Evolutionary conservation across 2,329 filamentous ascomycete species (phyloP).

Genomic region (Aspergillus ochraceus): DNA sequence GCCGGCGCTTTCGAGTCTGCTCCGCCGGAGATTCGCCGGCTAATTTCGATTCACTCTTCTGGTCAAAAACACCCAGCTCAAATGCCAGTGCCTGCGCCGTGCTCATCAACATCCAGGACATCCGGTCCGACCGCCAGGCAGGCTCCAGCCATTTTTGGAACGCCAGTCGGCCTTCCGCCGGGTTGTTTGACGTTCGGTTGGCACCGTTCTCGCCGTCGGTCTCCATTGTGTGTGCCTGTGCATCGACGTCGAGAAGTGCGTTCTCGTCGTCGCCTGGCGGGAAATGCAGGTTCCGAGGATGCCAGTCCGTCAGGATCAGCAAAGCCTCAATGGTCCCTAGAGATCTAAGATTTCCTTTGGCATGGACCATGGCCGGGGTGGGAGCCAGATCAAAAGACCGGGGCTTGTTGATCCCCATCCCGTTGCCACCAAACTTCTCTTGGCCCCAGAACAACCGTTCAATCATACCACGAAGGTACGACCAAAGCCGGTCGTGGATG

Average conservation of each 20-base stretch:
- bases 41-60: slow-evolving; percentile 71
- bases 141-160: slow-evolving; percentile 95
- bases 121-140: slow-evolving; percentile 88
- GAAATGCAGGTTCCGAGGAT: slow-evolving; percentile 90
- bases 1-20: slow-evolving; percentile 76
- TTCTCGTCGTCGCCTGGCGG: slow-evolving; percentile 70
- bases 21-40: slow-evolving; percentile 54
- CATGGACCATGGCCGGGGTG: slow-evolving; percentile 49
- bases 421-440: slow-evolving; percentile 85
- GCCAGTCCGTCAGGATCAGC: slow-evolving; percentile 95
- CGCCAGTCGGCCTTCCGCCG: slow-evolving; percentile 75
- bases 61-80: slow-evolving; percentile 93
- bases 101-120: slow-evolving; percentile 97
- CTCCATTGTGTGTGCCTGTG: slow-evolving; percentile 58
- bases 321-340: slow-evolving; percentile 92
- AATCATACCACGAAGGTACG: slow-evolving; percentile 90
- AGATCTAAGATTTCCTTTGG: slow-evolving; percentile 79
- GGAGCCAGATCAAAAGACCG: slow-evolving; percentile 67
- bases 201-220: slow-evolving; percentile 41
- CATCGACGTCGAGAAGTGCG: slow-evolving; percentile 66
- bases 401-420: slow-evolving; percentile 59
- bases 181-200: slow-evolving; percentile 52
- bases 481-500: slow-evolving; percentile 95
- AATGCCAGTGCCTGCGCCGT: slow-evolving; percentile 87
- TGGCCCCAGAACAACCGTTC: slow-evolving; percentile 94